Evolutionary conservation across 371 early-diverging fungal genomes (phyloP), one percentile per base, ranked within the genome.

Genomic region (Entomophthora muscae): DNA sequence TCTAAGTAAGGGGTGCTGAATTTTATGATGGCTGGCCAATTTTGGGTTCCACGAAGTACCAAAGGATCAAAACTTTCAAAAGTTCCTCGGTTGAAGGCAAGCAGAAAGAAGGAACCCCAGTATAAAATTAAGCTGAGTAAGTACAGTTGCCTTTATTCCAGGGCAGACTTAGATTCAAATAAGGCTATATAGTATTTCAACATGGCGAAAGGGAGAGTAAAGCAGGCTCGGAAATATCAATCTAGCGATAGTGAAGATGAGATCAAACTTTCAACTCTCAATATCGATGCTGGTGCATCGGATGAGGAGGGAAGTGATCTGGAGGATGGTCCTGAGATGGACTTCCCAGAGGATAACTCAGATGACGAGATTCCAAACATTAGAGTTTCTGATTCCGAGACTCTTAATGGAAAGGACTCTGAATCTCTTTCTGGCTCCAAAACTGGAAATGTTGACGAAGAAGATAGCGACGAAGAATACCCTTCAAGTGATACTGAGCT

Each of bases 401-500:
- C 56, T 55, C n/a, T 55, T 7, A n/a, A 55, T 17, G 56, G 56
- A 22, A 12, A 17, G 22, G 22, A 55, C 22, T 17, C 42, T 17
- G 42, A 42, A 17, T 42, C 17, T 17, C 3, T 22, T 22, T 55
- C 28, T 17, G 28, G 28, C 22, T 51, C 12, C n/a, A 51, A 12
- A 17, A n/a, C 12, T 17, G 55, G 26, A 55, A 23, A 12, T 55
- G 55, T 22, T 23, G 13, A 58, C 24, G 31, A 58, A 22, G 24
- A 28, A 22, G 55, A 10, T 10, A 24, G 24, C 24, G 55, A 55
- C 26, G 59, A 58, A 22, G 59, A 58, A 27, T 58, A 28, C 22
- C 59, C 59, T 27, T 27, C 28, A 17, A 27, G 28, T 27, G 59
- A 58, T 31, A 58, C 59, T 28, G 59, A 58, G 22, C 59, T 58